Evolutionary conservation across 192 early-diverging fungal species (phyloP).

Genomic region (Cetraspora pellucida): DNA sequence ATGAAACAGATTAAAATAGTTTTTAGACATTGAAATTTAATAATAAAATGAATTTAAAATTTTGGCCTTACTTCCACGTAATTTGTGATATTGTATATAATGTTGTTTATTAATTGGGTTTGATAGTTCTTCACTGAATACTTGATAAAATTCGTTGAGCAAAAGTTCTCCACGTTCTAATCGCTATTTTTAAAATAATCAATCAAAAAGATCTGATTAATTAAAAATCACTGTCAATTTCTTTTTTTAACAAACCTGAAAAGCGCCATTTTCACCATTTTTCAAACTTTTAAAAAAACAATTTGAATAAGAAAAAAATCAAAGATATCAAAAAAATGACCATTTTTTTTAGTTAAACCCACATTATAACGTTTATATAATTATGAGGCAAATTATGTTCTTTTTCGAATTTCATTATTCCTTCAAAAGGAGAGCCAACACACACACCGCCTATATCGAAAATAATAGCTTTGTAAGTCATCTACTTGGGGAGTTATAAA

Average conservation of each 20-base stretch:
- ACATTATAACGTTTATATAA: constrained; percentile 85
- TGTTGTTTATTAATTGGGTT: constrained; percentile 50
- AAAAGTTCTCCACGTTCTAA: constrained; percentile 65
- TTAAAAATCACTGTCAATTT: not conserved
- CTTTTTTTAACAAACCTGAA: constrained; percentile 42
- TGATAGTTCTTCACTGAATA: constrained; percentile 63
- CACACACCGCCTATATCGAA: constrained; percentile 90
- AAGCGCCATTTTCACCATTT: constrained; percentile 46
- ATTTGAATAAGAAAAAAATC: not conserved
- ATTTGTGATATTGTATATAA: constrained; percentile 48
- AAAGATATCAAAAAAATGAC: not conserved
- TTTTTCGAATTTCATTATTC: constrained; percentile 70
- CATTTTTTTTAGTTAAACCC: constrained; percentile 17
- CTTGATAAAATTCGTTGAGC: constrained; percentile 56
- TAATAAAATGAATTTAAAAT: not conserved
- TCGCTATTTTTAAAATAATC: constrained; percentile 27
- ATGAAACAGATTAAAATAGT: not conserved
- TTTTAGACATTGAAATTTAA: not conserved
- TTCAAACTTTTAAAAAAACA: constrained; percentile 36
- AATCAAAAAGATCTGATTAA: not conserved
- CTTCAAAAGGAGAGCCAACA: constrained; percentile 77
- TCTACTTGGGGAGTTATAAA: not conserved
- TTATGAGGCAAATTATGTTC: constrained; percentile 68
- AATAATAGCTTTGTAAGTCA: constrained; percentile 66
- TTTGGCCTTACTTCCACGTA: constrained; percentile 34